Evolutionary conservation across 371 early-diverging fungal species (phyloP), one percentile per base, ranked within the genome.

Genomic region (Saksenaea vasiformis): DNA sequence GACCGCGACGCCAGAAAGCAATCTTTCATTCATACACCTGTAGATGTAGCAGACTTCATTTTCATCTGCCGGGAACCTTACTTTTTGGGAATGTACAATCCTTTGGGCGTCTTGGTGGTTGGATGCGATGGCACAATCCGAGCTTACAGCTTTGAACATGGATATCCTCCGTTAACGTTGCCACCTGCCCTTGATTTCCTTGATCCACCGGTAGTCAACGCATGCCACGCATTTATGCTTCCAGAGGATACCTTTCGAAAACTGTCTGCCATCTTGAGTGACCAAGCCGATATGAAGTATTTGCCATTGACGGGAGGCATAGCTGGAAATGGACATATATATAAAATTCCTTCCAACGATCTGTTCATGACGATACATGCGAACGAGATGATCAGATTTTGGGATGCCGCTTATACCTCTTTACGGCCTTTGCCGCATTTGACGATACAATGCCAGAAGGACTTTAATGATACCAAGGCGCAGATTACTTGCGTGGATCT

Each of bases 381-480:
- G 7, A 76, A 74, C 19, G 69, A 69, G 35, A 67, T 74, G 17
- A 64, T 86, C 28, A 79, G 78, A 1, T 81, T 83, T 56, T 86
- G 85, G 84, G 87, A 86, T 47, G 84, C 87, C 5, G 74, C 85
- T 0, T 82, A 66, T 59, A 76, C 77, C n/a, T 68, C 74, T 0
- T 70, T 81, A 22, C 68, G 80, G 2, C 85, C 85, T 1, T 60
- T 86, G n/a, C 69, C 78, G 38, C 73, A 82, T 55, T 67, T 82
- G 8, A 80, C 82, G 0, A 68, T 81, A 19, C 26, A 60, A 8
- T 70, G 71, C 35, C 47, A 56, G 1, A 63, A 69, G 3, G 66
- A 67, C 38, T 11, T 74, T 1, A 54, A 37, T 10, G 58, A 61
- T 14, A 14, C 38, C 8, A 58, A 67, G 0, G 63, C 65, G 1